Percentiles rank a stretch among this genome's conserved stretches.
Conservation (phyloP, 2,329 filamentous ascomycete species). For the Epichloe sp. region DNA sequence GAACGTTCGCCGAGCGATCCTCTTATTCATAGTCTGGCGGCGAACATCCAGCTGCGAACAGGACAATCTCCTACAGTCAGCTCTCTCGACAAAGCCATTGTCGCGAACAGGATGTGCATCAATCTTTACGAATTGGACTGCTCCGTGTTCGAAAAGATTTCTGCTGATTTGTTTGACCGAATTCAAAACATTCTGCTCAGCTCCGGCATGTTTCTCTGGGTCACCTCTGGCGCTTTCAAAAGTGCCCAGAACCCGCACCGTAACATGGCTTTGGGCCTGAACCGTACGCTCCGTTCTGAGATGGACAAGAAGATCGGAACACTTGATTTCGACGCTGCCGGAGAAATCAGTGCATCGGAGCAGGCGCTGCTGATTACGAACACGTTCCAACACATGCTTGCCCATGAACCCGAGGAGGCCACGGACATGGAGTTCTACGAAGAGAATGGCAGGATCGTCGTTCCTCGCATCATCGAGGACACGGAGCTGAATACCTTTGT, state of each 20-base stretch:
- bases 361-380: neutral
- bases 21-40: neutral
- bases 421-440: slow-evolving; percentile 19
- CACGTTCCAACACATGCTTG: neutral
- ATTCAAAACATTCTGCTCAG: slow-evolving; percentile 2
- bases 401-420: slow-evolving; percentile 2
- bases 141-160: slow-evolving; percentile 28
- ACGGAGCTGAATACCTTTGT: slow-evolving; percentile 14
- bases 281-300: slow-evolving; percentile 33
- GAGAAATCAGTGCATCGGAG: slow-evolving; percentile 5
- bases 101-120: neutral
- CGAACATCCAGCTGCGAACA: neutral
- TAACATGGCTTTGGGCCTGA: slow-evolving; percentile 32
- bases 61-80: slow-evolving; percentile 10
- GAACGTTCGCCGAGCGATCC: neutral
- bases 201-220: slow-evolving; percentile 25
- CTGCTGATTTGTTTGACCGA: slow-evolving; percentile 2
- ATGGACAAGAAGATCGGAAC: slow-evolving; percentile 30
- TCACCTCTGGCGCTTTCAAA: slow-evolving; percentile 25
- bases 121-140: slow-evolving; percentile 26
- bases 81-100: slow-evolving; percentile 4
- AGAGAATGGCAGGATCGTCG: slow-evolving; percentile 14
- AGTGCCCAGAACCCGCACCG: slow-evolving; percentile 22
- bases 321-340: slow-evolving; percentile 28
- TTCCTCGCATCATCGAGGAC: slow-evolving; percentile 16